phyloP scores from a whole-genome alignment of 768 basidiomycete species.

The Phylloporus sp. region DNA sequence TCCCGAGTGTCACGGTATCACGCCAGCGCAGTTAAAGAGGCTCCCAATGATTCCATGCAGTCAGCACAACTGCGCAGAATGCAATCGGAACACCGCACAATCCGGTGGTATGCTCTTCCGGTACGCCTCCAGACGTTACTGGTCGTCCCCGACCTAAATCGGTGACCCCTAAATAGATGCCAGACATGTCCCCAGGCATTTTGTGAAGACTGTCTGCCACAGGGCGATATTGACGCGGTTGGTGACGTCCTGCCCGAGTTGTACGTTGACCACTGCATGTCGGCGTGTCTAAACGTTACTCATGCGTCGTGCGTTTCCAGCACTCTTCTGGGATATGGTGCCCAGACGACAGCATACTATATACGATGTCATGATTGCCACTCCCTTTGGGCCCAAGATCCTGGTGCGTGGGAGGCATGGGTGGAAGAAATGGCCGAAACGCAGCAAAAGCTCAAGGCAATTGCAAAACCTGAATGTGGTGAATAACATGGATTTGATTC shows the following conservation, averaged over 20 bases:
- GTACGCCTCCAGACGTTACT: slow-evolving; percentile 24
- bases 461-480: background rate
- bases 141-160: slow-evolving; percentile 3
- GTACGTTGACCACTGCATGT: slow-evolving; percentile 34
- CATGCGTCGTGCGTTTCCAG: slow-evolving; percentile 27
- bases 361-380: slow-evolving; percentile 50
- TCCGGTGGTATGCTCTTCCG: slow-evolving; percentile 57
- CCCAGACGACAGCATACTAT: slow-evolving; percentile 37
- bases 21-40: slow-evolving; percentile 25
- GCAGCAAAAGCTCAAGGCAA: slow-evolving; percentile 30
- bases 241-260: slow-evolving; percentile 57
- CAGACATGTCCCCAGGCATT: slow-evolving; percentile 55
- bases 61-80: slow-evolving; percentile 48
- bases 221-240: slow-evolving; percentile 44
- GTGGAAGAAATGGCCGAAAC: slow-evolving; percentile 38
- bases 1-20: slow-evolving; percentile 41
- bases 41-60: slow-evolving; percentile 34
- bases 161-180: slow-evolving; percentile 34
- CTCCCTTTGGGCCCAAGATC: slow-evolving; percentile 32
- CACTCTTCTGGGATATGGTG: slow-evolving; percentile 36
- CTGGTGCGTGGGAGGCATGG: slow-evolving; percentile 40
- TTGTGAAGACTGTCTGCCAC: slow-evolving; percentile 57
- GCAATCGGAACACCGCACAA: slow-evolving; percentile 40
- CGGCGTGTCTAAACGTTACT: slow-evolving; percentile 1
- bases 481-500: background rate